phyloP scores from a whole-genome alignment of 225 moss, liverwort and hornwort genomes.

The Anthoceros angustus region DNA sequence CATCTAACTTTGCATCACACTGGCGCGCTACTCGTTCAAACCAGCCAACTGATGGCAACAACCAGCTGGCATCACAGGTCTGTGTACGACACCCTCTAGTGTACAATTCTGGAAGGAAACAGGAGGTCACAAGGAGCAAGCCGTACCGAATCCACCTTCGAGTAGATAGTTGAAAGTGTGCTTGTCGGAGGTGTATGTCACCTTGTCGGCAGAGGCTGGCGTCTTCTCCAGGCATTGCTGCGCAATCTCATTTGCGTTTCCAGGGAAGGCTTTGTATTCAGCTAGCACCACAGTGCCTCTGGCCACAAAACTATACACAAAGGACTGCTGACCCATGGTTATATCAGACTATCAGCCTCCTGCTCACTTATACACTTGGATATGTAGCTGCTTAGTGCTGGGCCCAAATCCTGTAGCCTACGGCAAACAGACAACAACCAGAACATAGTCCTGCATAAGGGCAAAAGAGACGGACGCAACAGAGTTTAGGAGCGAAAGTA shows the following conservation, averaged over 20 bases:
- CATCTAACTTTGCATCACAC: not conserved
- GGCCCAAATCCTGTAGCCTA: too few species aligned
- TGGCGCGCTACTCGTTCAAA: too few species aligned
- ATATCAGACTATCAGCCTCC: too few species aligned
- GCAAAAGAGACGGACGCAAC: too few species aligned
- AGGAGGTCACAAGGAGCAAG: not conserved
- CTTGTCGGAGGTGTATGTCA: conserved; percentile 40
- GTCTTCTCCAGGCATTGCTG: conserved; percentile 38
- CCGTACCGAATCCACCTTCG: conserved; percentile 30
- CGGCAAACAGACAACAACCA: too few species aligned
- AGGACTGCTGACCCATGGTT: not conserved
- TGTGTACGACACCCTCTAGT: too few species aligned
- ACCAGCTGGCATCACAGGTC: too few species aligned
- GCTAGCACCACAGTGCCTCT: conserved; percentile 40
- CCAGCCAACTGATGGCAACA: too few species aligned
- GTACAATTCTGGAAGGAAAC: not conserved
- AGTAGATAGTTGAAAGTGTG: conserved; percentile 47
- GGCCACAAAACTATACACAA: conserved; percentile 40
- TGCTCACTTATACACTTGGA: too few species aligned
- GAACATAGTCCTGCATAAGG: too few species aligned
- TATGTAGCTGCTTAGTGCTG: too few species aligned
- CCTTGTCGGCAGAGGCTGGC: conserved; percentile 41
- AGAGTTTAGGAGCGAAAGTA: too few species aligned
- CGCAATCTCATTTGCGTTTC: conserved; percentile 42
- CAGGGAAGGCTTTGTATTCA: conserved; percentile 37